Percentiles rank a stretch among this genome's conserved stretches.
phyloP scores from a whole-genome alignment of 73 alveolate genomes.

The Durusdinium trenchii region DNA sequence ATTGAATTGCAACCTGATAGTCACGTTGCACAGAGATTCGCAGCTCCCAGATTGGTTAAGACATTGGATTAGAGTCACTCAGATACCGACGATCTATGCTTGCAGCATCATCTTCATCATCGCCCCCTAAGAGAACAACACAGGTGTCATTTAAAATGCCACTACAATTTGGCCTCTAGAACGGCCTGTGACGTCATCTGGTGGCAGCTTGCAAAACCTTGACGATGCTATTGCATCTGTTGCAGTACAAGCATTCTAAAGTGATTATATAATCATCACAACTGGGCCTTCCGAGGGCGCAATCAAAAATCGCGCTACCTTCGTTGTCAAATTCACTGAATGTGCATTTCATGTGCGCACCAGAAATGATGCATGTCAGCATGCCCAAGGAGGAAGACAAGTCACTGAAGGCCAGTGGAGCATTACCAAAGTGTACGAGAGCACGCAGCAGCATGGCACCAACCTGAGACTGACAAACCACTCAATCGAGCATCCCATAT shows the following conservation, averaged over 20 bases:
- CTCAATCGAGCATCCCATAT: background rate
- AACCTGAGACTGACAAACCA: background rate
- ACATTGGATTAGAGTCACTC: background rate
- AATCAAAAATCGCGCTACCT: slow-evolving; percentile 43
- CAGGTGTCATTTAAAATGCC: too few relatives aligned
- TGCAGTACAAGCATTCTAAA: background rate
- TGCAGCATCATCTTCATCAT: slow-evolving; percentile 25
- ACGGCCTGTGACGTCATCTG: slow-evolving; percentile 12
- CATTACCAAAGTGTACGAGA: slow-evolving; percentile 70
- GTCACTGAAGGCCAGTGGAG: slow-evolving; percentile 68
- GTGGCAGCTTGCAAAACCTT: slow-evolving; percentile 38
- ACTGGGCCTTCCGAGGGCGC: slow-evolving; percentile 40
- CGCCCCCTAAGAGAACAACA: background rate
- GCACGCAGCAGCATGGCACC: slow-evolving; percentile 94
- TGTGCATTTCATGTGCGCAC: too few relatives aligned
- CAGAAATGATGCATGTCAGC: background rate
- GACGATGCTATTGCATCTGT: background rate
- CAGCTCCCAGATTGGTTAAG: too few relatives aligned
- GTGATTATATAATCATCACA: background rate
- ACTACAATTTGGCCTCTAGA: too few relatives aligned
- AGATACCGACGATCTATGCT: slow-evolving; percentile 29
- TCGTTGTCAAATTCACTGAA: background rate
- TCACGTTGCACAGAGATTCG: too few relatives aligned
- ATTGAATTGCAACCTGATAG: too few relatives aligned
- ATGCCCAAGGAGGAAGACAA: background rate